Base-by-base conservation (phyloP, 805 yeast species). In the Barnettozyma californica region DNA sequence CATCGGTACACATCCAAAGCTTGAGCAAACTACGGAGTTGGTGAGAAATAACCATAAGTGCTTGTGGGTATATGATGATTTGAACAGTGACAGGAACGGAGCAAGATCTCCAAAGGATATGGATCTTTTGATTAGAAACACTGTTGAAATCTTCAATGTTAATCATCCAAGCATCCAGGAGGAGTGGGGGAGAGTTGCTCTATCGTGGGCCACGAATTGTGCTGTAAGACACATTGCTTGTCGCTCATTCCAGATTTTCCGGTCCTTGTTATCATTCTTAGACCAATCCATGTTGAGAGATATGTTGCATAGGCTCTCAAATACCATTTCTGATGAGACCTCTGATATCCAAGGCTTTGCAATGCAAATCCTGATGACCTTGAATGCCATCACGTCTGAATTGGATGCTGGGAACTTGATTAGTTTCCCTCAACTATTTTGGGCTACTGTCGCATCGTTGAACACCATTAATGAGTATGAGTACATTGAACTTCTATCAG, bases 161-260 rank as follows among this genome's bases (percentile, higher is more conserved):
- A 64, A 72, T 0, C 66, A 68, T 21, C 77, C 82, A 1, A 66
- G 59, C 11, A 69, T 90, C 37, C 95, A 85, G 61, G 77, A 77
- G 38, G 87, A 84, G 44, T 94, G 99, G 99, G 84, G 95, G 44
- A 70, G 83, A 31, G 80, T 78, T 3, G 84, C 98, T 0, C 71
- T 95, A 33, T 74, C 77, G 26, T 94, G 99, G 99, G 97, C 99
- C 0, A 94, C 99, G 0, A 84, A 96, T 1, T 94, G 98, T 69
- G 95, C 97, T 2, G 98, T 92, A 2, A 76, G 97, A 60, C 99
- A 95, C 63, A 79, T 94, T 56, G 99, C 99, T 0, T 94, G 99
- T 56, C 77, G 99, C 23, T 91, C 98, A 0, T 92, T 95, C 67
- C 99, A 94, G 63, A 76, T 91, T 0, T 94, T 91, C 68, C 73